A percentile compares a stretch with the other conserved stretches of the same genome.
Conservation (phyloP, 2,329 filamentous ascomycete genomes). For the Bipolaris sorokiniana region DNA sequence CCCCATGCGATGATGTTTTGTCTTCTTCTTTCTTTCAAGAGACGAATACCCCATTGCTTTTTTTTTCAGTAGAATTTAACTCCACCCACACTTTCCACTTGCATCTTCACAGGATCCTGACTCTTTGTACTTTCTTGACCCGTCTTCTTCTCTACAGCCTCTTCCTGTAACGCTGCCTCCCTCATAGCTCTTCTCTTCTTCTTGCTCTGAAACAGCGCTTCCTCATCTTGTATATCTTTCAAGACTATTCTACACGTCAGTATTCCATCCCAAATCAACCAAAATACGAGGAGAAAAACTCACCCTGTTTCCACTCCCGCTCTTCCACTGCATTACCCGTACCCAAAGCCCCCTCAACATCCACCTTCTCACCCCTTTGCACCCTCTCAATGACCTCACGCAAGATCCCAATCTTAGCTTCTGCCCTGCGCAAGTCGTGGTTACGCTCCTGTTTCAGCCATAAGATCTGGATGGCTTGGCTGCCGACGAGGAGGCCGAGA, state of each 20-base stretch:
- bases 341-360: constrained; percentile 82
- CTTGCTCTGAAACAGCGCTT: constrained; percentile 58
- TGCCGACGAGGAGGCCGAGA: constrained; percentile 80
- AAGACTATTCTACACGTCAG: constrained; percentile 58
- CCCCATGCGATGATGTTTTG: neutral
- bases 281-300: constrained; percentile 32
- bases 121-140: constrained; percentile 39
- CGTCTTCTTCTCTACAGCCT: constrained; percentile 20
- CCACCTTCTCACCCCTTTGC: constrained; percentile 51
- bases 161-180: constrained; percentile 23
- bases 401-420: constrained; percentile 77
- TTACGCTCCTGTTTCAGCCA: constrained; percentile 76
- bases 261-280: neutral
- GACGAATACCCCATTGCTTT: neutral
- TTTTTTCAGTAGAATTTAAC: constrained; percentile 40
- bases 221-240: constrained; percentile 69
- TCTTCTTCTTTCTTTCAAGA: neutral
- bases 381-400: constrained; percentile 69
- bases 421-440: constrained; percentile 75
- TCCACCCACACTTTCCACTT: constrained; percentile 41
- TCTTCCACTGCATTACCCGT: constrained; percentile 78
- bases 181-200: constrained; percentile 38
- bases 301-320: constrained; percentile 86
- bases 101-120: constrained; percentile 6
- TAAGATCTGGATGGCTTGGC: constrained; percentile 94